A percentile compares a stretch with the other conserved stretches of the same genome.
phyloP scores from a whole-genome alignment of 495 filamentous ascomycete species.

The Xylaria castorea region DNA sequence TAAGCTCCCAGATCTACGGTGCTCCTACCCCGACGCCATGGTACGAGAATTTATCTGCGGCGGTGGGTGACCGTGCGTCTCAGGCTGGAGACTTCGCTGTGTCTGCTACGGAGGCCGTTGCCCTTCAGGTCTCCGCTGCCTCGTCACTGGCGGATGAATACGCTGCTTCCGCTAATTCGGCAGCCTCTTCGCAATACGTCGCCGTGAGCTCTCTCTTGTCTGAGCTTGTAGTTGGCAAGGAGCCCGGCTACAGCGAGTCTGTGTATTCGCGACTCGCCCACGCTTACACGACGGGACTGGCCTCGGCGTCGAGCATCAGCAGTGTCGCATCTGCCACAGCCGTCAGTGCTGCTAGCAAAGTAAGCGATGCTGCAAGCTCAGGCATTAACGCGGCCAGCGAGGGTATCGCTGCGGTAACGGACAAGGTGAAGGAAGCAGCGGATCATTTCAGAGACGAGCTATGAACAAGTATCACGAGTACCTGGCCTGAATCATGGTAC shows the following conservation, averaged over 20 bases:
- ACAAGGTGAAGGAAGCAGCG: constrained; percentile 56
- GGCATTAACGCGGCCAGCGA: constrained; percentile 41
- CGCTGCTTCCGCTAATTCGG: constrained; percentile 59
- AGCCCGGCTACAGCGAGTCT: constrained; percentile 83
- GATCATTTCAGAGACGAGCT: constrained; percentile 64
- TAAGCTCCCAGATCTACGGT: constrained; percentile 77
- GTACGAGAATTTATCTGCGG: constrained; percentile 54
- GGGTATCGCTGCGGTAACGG: constrained; percentile 42
- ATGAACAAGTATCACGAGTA: constrained; percentile 37
- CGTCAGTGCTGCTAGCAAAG: constrained; percentile 45
- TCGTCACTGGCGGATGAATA: constrained; percentile 62
- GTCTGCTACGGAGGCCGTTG: constrained; percentile 41
- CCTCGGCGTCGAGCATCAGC: constrained; percentile 45
- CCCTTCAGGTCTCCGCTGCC: constrained; percentile 46
- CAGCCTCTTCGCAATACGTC: constrained; percentile 65
- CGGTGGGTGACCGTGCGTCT: constrained; percentile 36
- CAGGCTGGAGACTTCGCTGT: constrained; percentile 36
- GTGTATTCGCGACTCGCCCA: constrained; percentile 73
- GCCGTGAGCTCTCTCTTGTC: constrained; percentile 75
- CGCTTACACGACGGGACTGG: constrained; percentile 54
- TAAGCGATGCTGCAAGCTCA: constrained; percentile 41
- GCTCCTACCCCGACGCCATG: constrained; percentile 66
- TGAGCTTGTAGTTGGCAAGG: constrained; percentile 77
- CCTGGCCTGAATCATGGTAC: background rate
- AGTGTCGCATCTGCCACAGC: constrained; percentile 47